Evolutionary conservation across 140 eudicot genomes (phyloP), one percentile per base, ranked within the genome.

Genomic region (Erigeron philadelphicus): DNA sequence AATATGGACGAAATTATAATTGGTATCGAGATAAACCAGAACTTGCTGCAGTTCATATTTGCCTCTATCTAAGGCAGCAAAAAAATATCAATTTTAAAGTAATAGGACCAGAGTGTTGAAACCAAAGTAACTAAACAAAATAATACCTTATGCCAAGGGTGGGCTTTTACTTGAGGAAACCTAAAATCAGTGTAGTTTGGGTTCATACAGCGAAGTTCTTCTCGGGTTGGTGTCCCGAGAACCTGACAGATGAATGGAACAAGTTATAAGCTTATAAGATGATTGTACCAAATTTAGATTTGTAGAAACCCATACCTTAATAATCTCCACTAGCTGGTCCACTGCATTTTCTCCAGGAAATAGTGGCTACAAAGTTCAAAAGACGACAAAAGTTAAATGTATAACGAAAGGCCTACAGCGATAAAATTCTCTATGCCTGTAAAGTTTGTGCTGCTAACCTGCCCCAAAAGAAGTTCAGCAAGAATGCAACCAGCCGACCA

Each of bases 291-390:
- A 31, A 6, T 17, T 15, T 31, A 31, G 38, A 35, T 12, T 9
- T 16, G 17, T 23, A 41, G n/a, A 17, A 52, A 62, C 38, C 21
- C 38, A 60, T 54, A 10, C 95, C 87, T 87, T 87, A 11, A 87
- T 87, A 61, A 87, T 84, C 72, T 87, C 90, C 15, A 87, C 95
- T 74, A 87, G 90, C 71, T 87, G 95, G 72, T 80, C 95, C n/a
- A 82, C 95, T 63, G 86, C 88, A 80, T 81, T 87, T 77, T 87
- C 90, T 8, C 95, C 95, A 44, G 95, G 95, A 72, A 86, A 86
- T 64, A 86, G 53, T 35, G 95, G 95, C 95, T 86, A 67, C 3
- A 76, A 49, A 19, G 16, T 53, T 58, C 55, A 9, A 56, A 47
- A 69, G 62, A 50, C 41, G 12, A 53, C 38, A 31, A 31, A 31